phyloP scores from a whole-genome alignment of 805 yeast genomes.

The Zygosaccharomyces lentus region DNA sequence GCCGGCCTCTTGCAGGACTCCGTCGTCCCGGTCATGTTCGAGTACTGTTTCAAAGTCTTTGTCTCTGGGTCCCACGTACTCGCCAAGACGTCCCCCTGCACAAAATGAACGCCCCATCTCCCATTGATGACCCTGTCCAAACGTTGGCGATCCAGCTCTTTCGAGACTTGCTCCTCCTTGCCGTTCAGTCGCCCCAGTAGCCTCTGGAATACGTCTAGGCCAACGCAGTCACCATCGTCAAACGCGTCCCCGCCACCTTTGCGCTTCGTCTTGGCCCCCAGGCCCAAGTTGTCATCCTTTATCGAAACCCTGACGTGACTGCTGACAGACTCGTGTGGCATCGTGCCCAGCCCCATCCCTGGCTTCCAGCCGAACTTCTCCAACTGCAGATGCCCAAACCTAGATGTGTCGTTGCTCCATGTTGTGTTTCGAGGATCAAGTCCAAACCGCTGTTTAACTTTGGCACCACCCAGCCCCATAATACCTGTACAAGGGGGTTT shows the following conservation, averaged over 20 bases:
- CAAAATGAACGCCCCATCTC: slow-evolving; percentile 82
- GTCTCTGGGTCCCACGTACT: slow-evolving; percentile 77
- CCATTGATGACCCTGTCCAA: slow-evolving; percentile 72
- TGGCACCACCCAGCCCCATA: slow-evolving; percentile 82
- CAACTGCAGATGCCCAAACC: slow-evolving; percentile 87
- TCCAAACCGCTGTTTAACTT: slow-evolving; percentile 80
- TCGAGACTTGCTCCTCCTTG: slow-evolving; percentile 59
- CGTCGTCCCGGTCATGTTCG: slow-evolving; percentile 12
- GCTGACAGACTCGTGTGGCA: slow-evolving; percentile 47
- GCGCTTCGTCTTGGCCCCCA: slow-evolving; percentile 76
- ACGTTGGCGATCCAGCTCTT: slow-evolving; percentile 65
- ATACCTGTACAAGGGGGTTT: neutral
- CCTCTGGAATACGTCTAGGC: slow-evolving; percentile 89
- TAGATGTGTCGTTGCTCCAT: slow-evolving; percentile 81
- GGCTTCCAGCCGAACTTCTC: slow-evolving; percentile 88
- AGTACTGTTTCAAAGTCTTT: slow-evolving; percentile 34
- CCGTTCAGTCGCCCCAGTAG: slow-evolving; percentile 87
- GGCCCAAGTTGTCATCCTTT: slow-evolving; percentile 79
- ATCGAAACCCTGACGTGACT: slow-evolving; percentile 78
- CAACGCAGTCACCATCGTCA: slow-evolving; percentile 82
- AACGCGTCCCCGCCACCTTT: slow-evolving; percentile 54
- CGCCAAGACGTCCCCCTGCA: slow-evolving; percentile 74
- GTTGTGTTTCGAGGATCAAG: slow-evolving; percentile 88
- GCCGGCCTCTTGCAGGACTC: slow-evolving; percentile 31
- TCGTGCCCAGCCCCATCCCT: slow-evolving; percentile 78